Base-by-base conservation (phyloP, 2,329 filamentous ascomycete genomes). In the Thielaviopsis populi region DNA sequence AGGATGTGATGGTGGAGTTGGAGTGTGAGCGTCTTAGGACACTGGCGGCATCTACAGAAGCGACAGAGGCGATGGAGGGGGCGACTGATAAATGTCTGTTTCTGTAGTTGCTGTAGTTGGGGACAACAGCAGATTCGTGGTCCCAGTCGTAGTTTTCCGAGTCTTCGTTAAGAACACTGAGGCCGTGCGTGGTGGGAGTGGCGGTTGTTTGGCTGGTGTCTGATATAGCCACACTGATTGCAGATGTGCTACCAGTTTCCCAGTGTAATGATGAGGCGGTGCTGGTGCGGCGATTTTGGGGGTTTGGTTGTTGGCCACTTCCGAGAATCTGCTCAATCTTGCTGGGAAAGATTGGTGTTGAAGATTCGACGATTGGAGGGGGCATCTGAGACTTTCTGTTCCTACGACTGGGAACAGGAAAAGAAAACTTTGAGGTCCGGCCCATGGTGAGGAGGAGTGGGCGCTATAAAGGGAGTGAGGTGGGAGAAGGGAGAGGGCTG, bases 1-100 rank as follows among this genome's bases (percentile, higher is more conserved):
- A 81, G 0, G 80, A 81, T 40, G 74, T 74, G 65, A 83, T 77
- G n/a, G 80, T 83, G 3, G 80, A 82, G 43, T 74, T 77, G 1
- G 81, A 83, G 56, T 76, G 74, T 40, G 76, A 77, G 59, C 80
- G 77, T 48, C 76, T 74, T 42, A 80, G 67, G 17, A 70, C 66
- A 63, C 74, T 77, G 2, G 76, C 76, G 24, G 74, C 73, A 58
- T 80, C 77, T 7, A 76, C 76, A 56, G 70, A 68, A 15, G 61
- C 65, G 10, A 62, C 43, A 8, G 59, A 68, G 68, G 33, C 40
- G 67, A 65, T 58, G 50, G 69, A 63, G 70, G 69, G 8, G 59
- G 53, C 63, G 24, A 65, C 30, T 2, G 65, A 65, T 8, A 62
- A 13, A 40, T 65, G 60, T 41, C 60, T 61, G 24, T 33, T 59